Evolutionary conservation across 257 asterid species (phyloP).

Genomic region (Fraxinus excelsior): DNA sequence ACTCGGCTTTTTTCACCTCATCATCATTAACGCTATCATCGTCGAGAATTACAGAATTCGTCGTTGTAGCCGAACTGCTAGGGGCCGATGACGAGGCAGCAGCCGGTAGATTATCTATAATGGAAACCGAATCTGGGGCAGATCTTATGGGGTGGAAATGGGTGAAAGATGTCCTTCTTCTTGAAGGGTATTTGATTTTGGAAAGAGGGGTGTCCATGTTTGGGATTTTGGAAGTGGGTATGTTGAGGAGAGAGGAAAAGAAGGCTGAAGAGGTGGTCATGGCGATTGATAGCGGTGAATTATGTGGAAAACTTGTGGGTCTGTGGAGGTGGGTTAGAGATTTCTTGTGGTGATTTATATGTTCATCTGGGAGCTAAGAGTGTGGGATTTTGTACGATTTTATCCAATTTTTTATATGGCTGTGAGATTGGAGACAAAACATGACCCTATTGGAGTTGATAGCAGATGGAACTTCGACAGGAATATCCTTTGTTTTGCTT

Average conservation of each 20-base stretch:
- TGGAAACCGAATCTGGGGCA: neutral
- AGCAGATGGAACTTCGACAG: neutral
- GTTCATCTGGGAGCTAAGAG: neutral
- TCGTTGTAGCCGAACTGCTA: constrained; percentile 10
- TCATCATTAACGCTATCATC: constrained; percentile 23
- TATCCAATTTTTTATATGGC: constrained; percentile 32
- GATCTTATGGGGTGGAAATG: constrained; percentile 7
- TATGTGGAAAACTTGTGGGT: constrained; percentile 10
- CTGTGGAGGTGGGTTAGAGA: neutral
- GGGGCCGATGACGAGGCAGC: constrained; percentile 8
- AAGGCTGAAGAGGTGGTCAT: constrained; percentile 42
- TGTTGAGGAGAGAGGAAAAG: constrained; percentile 49
- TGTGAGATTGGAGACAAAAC: neutral
- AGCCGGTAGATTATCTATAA: neutral
- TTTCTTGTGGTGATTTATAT: constrained; percentile 3
- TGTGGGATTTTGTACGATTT: neutral
- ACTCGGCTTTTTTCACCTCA: constrained; percentile 36
- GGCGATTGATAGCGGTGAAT: neutral
- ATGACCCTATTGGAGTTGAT: too few relatives aligned
- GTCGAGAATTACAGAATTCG: constrained; percentile 17
- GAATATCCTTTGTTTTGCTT: too few relatives aligned
- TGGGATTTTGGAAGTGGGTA: constrained; percentile 54
- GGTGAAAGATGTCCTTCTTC: constrained; percentile 26
- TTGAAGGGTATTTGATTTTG: constrained; percentile 19
- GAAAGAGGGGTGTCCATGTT: constrained; percentile 38